These are phyloP conservation scores for Malassezia vespertilionis DNA, from an alignment of 1,284 basidiomycete species.

Conservation along the genomic window DNA sequence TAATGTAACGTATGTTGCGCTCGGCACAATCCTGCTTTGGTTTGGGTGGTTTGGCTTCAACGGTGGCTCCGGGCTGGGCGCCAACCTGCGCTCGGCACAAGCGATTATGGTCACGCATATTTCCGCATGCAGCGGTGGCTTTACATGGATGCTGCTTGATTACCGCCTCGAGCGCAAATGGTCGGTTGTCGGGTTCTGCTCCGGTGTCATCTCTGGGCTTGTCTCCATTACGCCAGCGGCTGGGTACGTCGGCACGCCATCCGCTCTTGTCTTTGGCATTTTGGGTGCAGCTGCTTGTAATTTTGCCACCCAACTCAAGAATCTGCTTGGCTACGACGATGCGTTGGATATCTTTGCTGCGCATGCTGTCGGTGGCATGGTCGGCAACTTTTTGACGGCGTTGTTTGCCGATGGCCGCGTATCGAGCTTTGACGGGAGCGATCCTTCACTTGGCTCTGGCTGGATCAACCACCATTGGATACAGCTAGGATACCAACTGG, in stretches of 20 bases:
- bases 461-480: constrained; percentile 76
- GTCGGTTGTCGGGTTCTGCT: constrained; percentile 62
- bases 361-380: constrained; percentile 75
- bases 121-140: constrained; percentile 63
- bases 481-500: constrained; percentile 69
- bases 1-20: constrained; percentile 48
- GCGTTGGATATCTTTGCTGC: constrained; percentile 66
- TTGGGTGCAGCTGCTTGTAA: constrained; percentile 75
- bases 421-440: constrained; percentile 68
- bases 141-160: constrained; percentile 50
- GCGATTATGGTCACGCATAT: constrained; percentile 50
- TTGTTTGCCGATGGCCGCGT: constrained; percentile 79
- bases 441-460: constrained; percentile 56
- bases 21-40: constrained; percentile 50
- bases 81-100: constrained; percentile 49
- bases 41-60: constrained; percentile 48
- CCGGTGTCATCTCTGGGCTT: constrained; percentile 21
- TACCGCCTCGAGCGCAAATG: constrained; percentile 50
- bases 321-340: constrained; percentile 47
- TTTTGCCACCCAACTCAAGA: constrained; percentile 88
- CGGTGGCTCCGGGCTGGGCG: constrained; percentile 48
- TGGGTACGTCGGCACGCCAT: constrained; percentile 41
- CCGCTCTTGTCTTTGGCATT: constrained; percentile 52
- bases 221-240: constrained; percentile 73
- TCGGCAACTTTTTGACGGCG: constrained; percentile 73